Evolutionary conservation across 2,329 filamentous ascomycete genomes (phyloP).

Genomic region (Fusarium goolgardi): DNA sequence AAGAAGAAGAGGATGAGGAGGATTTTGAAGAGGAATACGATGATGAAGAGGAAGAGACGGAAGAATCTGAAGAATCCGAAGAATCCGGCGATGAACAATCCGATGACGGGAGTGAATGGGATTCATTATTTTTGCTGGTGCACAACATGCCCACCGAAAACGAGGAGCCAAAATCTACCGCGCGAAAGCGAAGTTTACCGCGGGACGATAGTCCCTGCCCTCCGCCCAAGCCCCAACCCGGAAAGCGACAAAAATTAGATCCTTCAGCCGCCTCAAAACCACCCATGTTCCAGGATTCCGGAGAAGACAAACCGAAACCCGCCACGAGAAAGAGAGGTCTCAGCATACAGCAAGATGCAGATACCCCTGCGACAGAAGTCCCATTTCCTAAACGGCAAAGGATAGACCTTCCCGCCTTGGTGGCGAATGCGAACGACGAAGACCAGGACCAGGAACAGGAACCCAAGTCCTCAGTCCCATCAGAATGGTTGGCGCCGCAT

Average conservation of each 20-base stretch:
- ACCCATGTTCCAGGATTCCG: not conserved
- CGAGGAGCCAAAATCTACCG: constrained; percentile 10
- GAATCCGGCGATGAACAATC: constrained; percentile 13
- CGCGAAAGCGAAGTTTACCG: constrained; percentile 30
- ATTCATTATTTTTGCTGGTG: constrained; percentile 20
- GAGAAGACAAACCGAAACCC: constrained; percentile 10
- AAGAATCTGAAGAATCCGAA: constrained; percentile 5
- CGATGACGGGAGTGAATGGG: constrained; percentile 16
- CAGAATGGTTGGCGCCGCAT: constrained; percentile 16
- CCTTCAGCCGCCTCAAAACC: not conserved
- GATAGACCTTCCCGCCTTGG: constrained; percentile 9
- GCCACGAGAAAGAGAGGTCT: constrained; percentile 28
- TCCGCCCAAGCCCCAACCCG: not conserved
- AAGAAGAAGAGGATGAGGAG: not conserved
- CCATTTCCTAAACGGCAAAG: constrained; percentile 33
- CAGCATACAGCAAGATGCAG: constrained; percentile 24
- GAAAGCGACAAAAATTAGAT: not conserved
- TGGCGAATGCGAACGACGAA: not conserved
- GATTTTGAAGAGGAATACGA: constrained; percentile 18
- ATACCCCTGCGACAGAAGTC: constrained; percentile 15
- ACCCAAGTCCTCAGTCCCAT: not conserved
- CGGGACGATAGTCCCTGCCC: constrained; percentile 21
- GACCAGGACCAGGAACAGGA: not conserved
- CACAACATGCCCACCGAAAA: constrained; percentile 19
- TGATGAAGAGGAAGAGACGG: constrained; percentile 17